Conservation (phyloP, 495 filamentous ascomycete genomes). For the Staphylotrichum longicolle region DNA sequence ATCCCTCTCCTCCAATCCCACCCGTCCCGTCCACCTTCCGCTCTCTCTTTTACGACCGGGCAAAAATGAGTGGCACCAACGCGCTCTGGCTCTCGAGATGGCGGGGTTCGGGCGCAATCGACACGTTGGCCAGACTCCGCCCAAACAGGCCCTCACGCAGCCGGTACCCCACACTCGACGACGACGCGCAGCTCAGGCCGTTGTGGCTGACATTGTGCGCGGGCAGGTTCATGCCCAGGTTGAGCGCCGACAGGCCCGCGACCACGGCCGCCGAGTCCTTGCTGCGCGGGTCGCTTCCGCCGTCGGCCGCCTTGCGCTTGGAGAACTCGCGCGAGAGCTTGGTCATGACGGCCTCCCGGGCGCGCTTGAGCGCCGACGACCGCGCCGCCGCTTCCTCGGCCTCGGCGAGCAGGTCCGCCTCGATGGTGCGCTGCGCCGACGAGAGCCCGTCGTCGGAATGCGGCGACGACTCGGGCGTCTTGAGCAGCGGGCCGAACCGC, state of each 20-base stretch:
- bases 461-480: slow-evolving; percentile 1
- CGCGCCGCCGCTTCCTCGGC: slow-evolving; percentile 45
- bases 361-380: slow-evolving; percentile 42
- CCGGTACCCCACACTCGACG: slow-evolving; percentile 28
- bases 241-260: slow-evolving; percentile 27
- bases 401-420: slow-evolving; percentile 38
- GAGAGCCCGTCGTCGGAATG: slow-evolving; percentile 39
- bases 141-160: slow-evolving; percentile 47
- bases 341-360: slow-evolving; percentile 46
- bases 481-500: slow-evolving; percentile 29
- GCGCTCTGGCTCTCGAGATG: slow-evolving; percentile 42
- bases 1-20: background rate
- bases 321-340: slow-evolving; percentile 46
- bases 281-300: slow-evolving; percentile 1
- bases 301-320: slow-evolving; percentile 16
- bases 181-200: slow-evolving; percentile 18
- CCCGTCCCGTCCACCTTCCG: background rate
- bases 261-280: slow-evolving; percentile 32
- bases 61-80: slow-evolving; percentile 53
- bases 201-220: background rate
- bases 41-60: slow-evolving; percentile 32
- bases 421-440: slow-evolving; percentile 43
- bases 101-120: slow-evolving; percentile 30
- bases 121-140: slow-evolving; percentile 33
- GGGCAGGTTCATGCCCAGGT: slow-evolving; percentile 18